Conservation (phyloP, 2,329 filamentous ascomycete species). For the Laburnicola sp. region DNA sequence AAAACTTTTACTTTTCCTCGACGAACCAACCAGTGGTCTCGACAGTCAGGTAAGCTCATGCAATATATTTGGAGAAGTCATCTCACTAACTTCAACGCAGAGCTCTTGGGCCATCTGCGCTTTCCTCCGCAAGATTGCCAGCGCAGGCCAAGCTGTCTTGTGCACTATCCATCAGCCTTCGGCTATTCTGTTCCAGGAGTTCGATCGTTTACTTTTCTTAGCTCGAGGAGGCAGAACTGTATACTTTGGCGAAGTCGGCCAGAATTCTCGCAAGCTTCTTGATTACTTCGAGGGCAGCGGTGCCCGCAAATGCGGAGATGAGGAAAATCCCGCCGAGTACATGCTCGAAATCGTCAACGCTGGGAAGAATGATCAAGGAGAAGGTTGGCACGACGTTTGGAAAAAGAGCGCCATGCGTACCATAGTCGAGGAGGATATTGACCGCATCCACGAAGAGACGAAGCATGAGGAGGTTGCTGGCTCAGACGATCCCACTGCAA, state of each 20-base stretch:
- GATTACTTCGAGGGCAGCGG: conserved; percentile 75
- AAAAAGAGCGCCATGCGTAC: conserved; percentile 26
- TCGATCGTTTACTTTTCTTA: conserved; percentile 76
- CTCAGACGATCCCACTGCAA: conserved; percentile 46
- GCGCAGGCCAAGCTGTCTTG: conserved; percentile 77
- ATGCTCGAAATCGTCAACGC: conserved; percentile 61
- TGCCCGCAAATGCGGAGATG: conserved; percentile 62
- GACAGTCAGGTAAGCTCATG: conserved; percentile 51
- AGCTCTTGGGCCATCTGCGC: conserved; percentile 66
- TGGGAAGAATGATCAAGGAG: conserved; percentile 27
- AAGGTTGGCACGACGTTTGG: conserved; percentile 51
- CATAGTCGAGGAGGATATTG: conserved; percentile 44
- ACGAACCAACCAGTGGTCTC: conserved; percentile 80
- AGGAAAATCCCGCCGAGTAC: conserved; percentile 76
- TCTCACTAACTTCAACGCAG: conserved; percentile 10
- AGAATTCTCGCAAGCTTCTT: conserved; percentile 66
- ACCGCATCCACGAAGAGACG: conserved; percentile 44
- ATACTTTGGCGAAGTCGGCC: conserved; percentile 78
- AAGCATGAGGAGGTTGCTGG: conserved; percentile 29
- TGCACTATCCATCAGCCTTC: conserved; percentile 95
- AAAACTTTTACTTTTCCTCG: conserved; percentile 36
- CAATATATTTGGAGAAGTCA: not conserved
- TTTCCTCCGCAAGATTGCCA: conserved; percentile 82
- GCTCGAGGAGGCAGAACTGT: conserved; percentile 75
- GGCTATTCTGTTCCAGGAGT: conserved; percentile 87